Conservation (phyloP, 192 early-diverging fungal species). For the Coemansia sp. region DNA sequence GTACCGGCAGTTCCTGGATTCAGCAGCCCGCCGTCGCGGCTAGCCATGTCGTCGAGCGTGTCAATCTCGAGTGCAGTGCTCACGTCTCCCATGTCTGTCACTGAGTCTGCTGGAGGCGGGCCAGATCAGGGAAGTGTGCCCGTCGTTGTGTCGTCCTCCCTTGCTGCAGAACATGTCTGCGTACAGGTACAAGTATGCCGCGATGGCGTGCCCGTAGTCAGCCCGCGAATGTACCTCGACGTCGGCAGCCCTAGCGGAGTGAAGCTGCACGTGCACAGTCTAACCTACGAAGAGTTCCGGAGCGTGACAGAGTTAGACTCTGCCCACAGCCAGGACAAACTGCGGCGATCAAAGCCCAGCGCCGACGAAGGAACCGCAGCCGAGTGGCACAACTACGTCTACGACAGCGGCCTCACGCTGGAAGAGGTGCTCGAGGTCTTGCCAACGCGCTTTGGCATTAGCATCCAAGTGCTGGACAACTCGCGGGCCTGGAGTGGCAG, state of each 20-base stretch:
- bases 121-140: conserved; percentile 13
- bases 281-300: conserved; percentile 49
- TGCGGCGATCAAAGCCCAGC: conserved; percentile 19
- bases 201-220: conserved; percentile 84
- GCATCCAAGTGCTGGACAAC: conserved; percentile 86
- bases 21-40: conserved; percentile 10
- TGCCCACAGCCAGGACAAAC: no score
- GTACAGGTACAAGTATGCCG: conserved; percentile 84
- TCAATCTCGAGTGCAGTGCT: conserved; percentile 21
- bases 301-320: no score
- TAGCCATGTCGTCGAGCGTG: conserved; percentile 6
- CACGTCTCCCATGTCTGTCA: conserved; percentile 28
- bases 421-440: conserved; percentile 49
- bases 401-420: conserved; percentile 33
- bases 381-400: conserved; percentile 34
- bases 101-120: conserved; percentile 14
- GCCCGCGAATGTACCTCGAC: conserved; percentile 49
- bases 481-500: conserved; percentile 59
- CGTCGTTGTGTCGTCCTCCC: conserved; percentile 38
- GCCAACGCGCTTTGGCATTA: conserved; percentile 67
- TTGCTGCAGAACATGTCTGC: conserved; percentile 90
- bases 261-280: conserved; percentile 30
- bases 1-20: background rate
- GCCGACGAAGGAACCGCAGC: conserved; percentile 12
- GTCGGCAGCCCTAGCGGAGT: conserved; percentile 26